phyloP scores from a whole-genome alignment of 192 early-diverging fungal genomes.

The Linnemannia exigua region DNA sequence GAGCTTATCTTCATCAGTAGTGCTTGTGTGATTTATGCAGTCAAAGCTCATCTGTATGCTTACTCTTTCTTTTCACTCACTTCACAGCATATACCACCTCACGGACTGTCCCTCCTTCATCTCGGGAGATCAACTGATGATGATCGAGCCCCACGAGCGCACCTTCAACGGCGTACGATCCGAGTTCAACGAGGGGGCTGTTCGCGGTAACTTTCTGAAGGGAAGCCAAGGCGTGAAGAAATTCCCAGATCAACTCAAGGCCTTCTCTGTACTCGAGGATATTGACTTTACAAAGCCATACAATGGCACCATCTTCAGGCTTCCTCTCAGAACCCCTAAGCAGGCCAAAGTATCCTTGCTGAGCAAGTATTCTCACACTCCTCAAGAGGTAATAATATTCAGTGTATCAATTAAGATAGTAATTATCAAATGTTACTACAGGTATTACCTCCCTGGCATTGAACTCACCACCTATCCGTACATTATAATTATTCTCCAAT shows the following conservation, averaged over 20 bases:
- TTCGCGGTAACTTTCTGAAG: slow-evolving; percentile 9
- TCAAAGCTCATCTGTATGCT: not conserved
- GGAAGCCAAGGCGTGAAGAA: not conserved
- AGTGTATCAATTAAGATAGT: not conserved
- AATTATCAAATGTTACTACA: too few relatives aligned
- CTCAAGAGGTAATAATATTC: not conserved
- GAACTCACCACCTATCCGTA: not conserved
- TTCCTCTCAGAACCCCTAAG: slow-evolving; percentile 35
- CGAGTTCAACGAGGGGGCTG: slow-evolving; percentile 8
- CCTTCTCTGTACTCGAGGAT: slow-evolving; percentile 21
- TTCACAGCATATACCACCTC: slow-evolving; percentile 33
- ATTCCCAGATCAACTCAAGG: slow-evolving; percentile 26
- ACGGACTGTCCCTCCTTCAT: slow-evolving; percentile 48
- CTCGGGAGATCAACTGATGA: slow-evolving; percentile 33
- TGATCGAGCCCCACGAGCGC: slow-evolving; percentile 44
- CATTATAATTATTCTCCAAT: not conserved
- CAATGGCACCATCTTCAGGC: slow-evolving; percentile 47
- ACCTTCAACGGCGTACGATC: slow-evolving; percentile 7
- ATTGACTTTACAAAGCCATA: slow-evolving; percentile 30
- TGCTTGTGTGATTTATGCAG: not conserved
- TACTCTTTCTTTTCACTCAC: not conserved
- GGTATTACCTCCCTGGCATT: not conserved
- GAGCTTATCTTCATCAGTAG: not conserved
- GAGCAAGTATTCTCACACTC: slow-evolving; percentile 4
- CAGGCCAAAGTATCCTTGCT: slow-evolving; percentile 27